Evolutionary conservation across 257 asterid species (phyloP).

Genomic region (Avicennia marina): DNA sequence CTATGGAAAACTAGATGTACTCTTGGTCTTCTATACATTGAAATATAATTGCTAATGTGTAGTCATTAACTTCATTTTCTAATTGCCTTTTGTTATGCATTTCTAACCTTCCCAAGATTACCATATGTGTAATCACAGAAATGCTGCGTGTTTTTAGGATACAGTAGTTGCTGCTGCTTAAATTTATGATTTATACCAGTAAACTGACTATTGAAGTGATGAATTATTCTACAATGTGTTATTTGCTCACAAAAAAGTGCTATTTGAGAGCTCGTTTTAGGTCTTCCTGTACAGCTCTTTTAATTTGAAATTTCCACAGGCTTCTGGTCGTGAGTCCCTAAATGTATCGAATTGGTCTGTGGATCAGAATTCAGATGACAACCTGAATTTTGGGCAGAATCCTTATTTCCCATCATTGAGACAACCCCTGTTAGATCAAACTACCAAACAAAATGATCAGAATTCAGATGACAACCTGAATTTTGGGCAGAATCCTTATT

Average conservation of each 20-base stretch:
- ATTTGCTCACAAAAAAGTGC: constrained; percentile 5
- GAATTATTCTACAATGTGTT: background rate
- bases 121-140: too few species aligned
- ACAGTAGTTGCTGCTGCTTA: too few species aligned
- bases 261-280: background rate
- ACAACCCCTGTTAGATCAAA: constrained; percentile 28
- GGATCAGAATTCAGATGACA: constrained; percentile 39
- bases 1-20: background rate
- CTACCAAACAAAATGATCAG: constrained; percentile 34
- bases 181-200: constrained; percentile 1
- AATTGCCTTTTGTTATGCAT: background rate
- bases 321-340: constrained; percentile 35
- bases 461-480: constrained; percentile 26
- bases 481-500: constrained; percentile 24
- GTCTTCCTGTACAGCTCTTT: constrained; percentile 8
- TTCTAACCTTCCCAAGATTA: constrained; percentile 6
- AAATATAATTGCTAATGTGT: background rate
- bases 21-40: background rate
- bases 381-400: constrained; percentile 27
- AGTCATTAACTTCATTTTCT: background rate
- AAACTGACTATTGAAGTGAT: background rate
- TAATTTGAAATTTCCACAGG: constrained; percentile 38
- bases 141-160: too few species aligned
- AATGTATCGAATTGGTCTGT: constrained; percentile 41
- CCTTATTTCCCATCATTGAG: constrained; percentile 16